Conservation (phyloP, 139 green algal genomes). For the Gonium pectorale region DNA sequence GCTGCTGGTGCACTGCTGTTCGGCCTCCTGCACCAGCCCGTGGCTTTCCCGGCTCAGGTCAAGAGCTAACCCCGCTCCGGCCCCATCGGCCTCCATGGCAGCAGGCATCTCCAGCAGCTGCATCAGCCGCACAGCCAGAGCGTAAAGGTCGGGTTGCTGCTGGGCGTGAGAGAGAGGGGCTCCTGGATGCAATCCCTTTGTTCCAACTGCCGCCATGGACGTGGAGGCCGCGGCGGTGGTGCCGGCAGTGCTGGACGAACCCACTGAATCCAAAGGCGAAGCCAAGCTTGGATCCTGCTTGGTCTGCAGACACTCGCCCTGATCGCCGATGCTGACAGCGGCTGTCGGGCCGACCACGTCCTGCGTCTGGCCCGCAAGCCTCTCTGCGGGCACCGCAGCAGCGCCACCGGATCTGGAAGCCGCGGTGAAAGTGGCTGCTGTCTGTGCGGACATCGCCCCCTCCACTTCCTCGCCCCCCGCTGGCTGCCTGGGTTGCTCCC, state of each 20-base stretch:
- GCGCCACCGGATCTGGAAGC: background rate
- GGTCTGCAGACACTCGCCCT: background rate
- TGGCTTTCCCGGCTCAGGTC: too few relatives aligned
- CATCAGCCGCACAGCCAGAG: background rate
- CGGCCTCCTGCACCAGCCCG: too few relatives aligned
- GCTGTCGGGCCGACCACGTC: too few relatives aligned
- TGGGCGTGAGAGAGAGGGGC: background rate
- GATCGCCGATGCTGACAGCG: too few relatives aligned
- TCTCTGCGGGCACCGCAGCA: background rate
- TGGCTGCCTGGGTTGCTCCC: background rate
- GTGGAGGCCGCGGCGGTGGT: too few relatives aligned
- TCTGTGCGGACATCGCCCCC: too few relatives aligned
- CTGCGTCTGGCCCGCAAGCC: too few relatives aligned
- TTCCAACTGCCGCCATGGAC: background rate
- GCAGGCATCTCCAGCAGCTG: constrained; percentile 1
- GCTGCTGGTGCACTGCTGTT: too few relatives aligned
- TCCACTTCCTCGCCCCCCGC: background rate
- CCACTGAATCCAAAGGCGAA: too few relatives aligned
- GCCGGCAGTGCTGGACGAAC: background rate
- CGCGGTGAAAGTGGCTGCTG: background rate
- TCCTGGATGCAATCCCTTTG: background rate
- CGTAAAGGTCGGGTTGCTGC: background rate
- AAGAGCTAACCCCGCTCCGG: too few relatives aligned
- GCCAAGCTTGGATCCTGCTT: background rate
- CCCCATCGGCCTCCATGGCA: too few relatives aligned